Base-by-base conservation (phyloP, 164 flowering plant genomes). In the Houttuynia cordata region DNA sequence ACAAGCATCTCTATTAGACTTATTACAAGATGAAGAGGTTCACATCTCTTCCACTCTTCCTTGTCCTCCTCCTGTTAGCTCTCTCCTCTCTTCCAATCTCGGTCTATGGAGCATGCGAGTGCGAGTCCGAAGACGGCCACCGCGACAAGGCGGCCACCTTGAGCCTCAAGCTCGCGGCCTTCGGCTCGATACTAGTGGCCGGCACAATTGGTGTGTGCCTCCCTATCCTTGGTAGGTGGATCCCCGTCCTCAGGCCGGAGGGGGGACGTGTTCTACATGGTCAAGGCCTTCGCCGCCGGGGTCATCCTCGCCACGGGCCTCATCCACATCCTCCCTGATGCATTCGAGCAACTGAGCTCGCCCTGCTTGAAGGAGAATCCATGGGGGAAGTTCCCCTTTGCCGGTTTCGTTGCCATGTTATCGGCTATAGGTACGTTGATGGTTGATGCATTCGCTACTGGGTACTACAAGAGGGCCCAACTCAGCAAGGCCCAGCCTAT, bases 391-490 rank as follows among this genome's bases (percentile, higher is more conserved):
- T 74, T 74, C 23, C 77, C 77, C 1, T 74, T 74, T n/a, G 64
- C 74, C 0, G 70, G 71, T 62, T 68, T 70, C 18, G 23, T 70
- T 58, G 69, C 56, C 56, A 53, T 53, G 56, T 13, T 53, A 10
- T 70, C 74, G 41, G 70, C 77, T 1, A 56, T 74, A 5, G 40
- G 67, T 0, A 70, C 77, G 30, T 45, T 74, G 12, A 74, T 67
- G 74, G 71, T 74, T 52, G 74, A 74, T 40, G 70, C 77, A 15
- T 56, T 74, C 34, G 71, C 71, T n/a, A 74, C 74, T 57, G 68
- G 59, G 8, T 63, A 57, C 51, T 62, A n/a, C 24, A 24, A 15
- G 5, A 51, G 20, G 37, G 62, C 23, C 47, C 42, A 1, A 7
- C 8, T 56, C 17, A 45, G 7, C 8, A 50, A 34, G 7, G 19